Evolutionary conservation across 176 grass and related monocot genomes (phyloP), one percentile per base, ranked within the genome.

Genomic region (Raddia distichophylla): DNA sequence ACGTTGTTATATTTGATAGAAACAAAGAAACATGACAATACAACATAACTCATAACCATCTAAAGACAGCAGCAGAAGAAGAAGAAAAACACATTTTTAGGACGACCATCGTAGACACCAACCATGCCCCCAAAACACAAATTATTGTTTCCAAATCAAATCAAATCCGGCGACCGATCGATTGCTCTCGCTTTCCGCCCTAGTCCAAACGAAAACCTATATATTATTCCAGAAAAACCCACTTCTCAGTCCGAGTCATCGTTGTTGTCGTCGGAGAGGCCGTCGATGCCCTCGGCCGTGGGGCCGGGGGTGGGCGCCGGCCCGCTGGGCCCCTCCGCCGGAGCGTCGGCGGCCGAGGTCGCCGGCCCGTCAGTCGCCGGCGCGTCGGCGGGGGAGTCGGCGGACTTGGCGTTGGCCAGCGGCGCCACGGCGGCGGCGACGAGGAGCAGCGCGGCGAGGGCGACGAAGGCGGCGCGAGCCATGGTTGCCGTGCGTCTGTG

Each of bases 231-330:
- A 22, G 35, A 8, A 43, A n/a, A 48, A 27, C 27, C 16, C 62
- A 43, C 48, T 42, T 34, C 6, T 52, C 84, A 86, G 22, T 76
- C 62, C 59, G 66, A 34, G 72, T 88, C 82, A n/a, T 66, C 82
- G 32, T 66, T 50, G 1, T 64, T 69, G n/a, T 84, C 71, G 63
- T 46, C 46, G 4, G 88, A 62, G 62, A 93, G 87, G 54, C 85
- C 87, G 71, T 49, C 58, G 71, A 93, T 89, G n/a, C 63, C 81
- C 45, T 92, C 88, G 0, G 73, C 53, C 27, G 27, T 1, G 45
- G 85, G 87, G n/a, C 78, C 88, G 0, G 83, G 91, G 13, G 84
- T 79, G 2, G 47, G 78, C 15, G 86, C 78, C 35, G 82, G 43
- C 8, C 60, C 56, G 2, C 79, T 51, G 18, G 90, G 83, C 40